Base-by-base conservation (phyloP, 2,329 filamentous ascomycete species). In the Ophiosphaerella narmari region DNA sequence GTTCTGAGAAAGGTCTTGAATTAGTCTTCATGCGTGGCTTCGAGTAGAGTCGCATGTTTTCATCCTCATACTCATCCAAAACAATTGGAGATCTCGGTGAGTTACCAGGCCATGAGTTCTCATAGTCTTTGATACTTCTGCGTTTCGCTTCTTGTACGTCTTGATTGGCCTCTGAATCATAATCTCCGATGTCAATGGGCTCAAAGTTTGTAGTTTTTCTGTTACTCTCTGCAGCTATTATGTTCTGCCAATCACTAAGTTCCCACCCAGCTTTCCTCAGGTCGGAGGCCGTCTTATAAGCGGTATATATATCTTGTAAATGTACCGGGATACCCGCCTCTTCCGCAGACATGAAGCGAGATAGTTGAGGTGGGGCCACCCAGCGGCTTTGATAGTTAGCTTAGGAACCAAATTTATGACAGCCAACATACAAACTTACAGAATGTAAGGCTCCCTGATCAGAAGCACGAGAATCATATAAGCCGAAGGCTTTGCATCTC, bases 341-440 rank as follows among this genome's bases (percentile, higher is more conserved):
- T 39, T 40, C 16, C 39, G 39, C n/a, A 44, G 38, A 5, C 35
- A 11, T 13, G 35, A 52, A 5, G 52, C 59, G 37, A 63, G 50
- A n/a, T 44, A 67, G 2, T 51, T 43, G 14, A 2, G 36, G 37
- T 7, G 52, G 34, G 4, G 24, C 21, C 6, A 59, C 63, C 60
- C 65, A 70, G 6, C 52, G 53, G 14, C 66, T 70, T 41, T 9
- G 2, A n/a, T 60, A 37, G 59, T 50, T 23, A 37, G 39, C 6
- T 1, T 16, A 1, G 4, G 16, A 7, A 7, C 4, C 18, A 14
- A 6, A 12, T 16, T 33, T 2, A 3, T 29, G 7, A n/a, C 5
- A 24, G 9, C 4, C 8, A 7, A 32, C 5, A 26, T 23, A 36
- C 11, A 11, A 29, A 29, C 57, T 55, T 38, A 63, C 63, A 61